Percentiles rank a stretch among this genome's conserved stretches.
Evolutionary conservation across 768 basidiomycete genomes (phyloP).

Genomic region (Auriscalpium vulgare): DNA sequence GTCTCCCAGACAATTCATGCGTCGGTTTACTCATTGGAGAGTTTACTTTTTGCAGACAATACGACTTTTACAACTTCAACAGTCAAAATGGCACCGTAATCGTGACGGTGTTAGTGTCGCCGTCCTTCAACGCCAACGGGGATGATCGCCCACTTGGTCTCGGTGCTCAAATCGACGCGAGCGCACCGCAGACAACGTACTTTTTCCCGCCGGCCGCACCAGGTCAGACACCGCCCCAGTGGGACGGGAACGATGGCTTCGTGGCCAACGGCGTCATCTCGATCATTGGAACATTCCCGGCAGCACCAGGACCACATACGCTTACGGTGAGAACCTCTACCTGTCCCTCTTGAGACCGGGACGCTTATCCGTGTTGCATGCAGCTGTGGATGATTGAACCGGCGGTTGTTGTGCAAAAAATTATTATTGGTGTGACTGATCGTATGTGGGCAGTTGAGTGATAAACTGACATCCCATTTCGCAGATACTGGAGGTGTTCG

Average conservation of each 20-base stretch:
- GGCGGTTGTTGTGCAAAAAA: constrained; percentile 52
- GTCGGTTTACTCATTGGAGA: background rate
- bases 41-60: constrained; percentile 33
- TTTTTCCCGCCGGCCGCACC: constrained; percentile 41
- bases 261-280: constrained; percentile 45
- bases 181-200: constrained; percentile 31
- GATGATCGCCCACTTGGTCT: constrained; percentile 41
- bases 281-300: constrained; percentile 31
- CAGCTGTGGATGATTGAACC: constrained; percentile 49
- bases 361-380: background rate
- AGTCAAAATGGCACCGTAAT: constrained; percentile 37
- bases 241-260: constrained; percentile 43
- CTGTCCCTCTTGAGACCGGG: background rate
- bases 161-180: constrained; percentile 42
- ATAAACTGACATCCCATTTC: constrained; percentile 3
- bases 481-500: constrained; percentile 45
- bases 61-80: constrained; percentile 60
- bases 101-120: constrained; percentile 40
- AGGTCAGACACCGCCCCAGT: constrained; percentile 36
- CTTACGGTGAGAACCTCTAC: constrained; percentile 26
- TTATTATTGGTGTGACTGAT: constrained; percentile 41
- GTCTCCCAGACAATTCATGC: constrained; percentile 13
- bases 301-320: constrained; percentile 48
- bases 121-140: constrained; percentile 46
- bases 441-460: background rate